Conservation (phyloP, 495 filamentous ascomycete genomes). For the Trichoderma parareesei region DNA sequence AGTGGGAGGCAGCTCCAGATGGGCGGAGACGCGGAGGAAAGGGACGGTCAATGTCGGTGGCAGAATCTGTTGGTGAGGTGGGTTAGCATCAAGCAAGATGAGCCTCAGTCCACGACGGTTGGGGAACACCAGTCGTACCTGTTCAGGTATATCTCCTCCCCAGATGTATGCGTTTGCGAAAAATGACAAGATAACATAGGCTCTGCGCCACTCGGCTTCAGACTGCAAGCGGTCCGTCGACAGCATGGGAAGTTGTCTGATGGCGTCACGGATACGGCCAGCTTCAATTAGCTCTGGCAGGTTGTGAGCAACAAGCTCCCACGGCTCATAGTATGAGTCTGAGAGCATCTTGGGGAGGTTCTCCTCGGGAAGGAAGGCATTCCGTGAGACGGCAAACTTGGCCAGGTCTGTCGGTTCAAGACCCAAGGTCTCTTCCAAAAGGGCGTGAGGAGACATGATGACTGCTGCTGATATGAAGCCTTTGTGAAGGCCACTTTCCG, state of each 20-base stretch:
- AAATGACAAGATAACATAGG: constrained; percentile 80
- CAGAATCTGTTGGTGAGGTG: constrained; percentile 35
- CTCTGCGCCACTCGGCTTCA: constrained; percentile 20
- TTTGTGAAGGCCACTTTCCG: no score
- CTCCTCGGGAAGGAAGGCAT: constrained; percentile 9
- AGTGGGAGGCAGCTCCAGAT: constrained; percentile 76
- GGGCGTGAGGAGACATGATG: constrained; percentile 10
- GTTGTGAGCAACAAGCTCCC: constrained; percentile 18
- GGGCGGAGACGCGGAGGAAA: constrained; percentile 62
- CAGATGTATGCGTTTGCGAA: constrained; percentile 91
- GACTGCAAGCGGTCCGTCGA: constrained; percentile 17
- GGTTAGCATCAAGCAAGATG: no score
- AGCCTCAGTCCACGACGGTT: neutral
- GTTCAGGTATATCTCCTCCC: constrained; percentile 27
- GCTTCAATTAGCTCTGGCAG: constrained; percentile 16
- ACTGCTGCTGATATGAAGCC: neutral
- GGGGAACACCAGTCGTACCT: constrained; percentile 18
- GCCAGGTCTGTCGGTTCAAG: neutral
- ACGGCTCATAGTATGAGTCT: constrained; percentile 17
- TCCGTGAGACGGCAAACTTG: constrained; percentile 10
- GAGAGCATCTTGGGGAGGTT: neutral
- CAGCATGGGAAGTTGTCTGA: constrained; percentile 18
- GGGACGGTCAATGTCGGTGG: constrained; percentile 77
- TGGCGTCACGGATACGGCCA: constrained; percentile 11
- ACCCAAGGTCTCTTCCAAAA: neutral